Base-by-base conservation (phyloP, 129 eudicot species). In the Flaveria ramosissima region DNA sequence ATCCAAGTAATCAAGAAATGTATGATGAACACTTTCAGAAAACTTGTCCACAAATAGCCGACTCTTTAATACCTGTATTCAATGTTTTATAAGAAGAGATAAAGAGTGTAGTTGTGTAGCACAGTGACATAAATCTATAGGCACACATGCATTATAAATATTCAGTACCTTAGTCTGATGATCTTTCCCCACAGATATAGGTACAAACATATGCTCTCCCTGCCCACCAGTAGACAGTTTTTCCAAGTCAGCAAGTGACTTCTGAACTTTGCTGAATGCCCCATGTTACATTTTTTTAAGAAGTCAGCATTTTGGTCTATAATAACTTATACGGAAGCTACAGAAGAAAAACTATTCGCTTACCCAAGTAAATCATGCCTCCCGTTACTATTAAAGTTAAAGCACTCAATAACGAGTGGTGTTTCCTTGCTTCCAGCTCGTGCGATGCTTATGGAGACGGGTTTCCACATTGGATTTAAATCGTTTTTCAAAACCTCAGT, bases 401-500 rank as follows among this genome's bases (percentile, higher is more conserved):
- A 95, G 76, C 99, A 95, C 89, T 95, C 97, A 4, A 95, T 87
- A 75, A 82, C 51, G 57, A 95, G 82, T 21, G 96, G 97, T 56
- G 83, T 92, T 82, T 95, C 99, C 99, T 91, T 95, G 83, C 97
- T 89, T 63, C 99, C 97, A 70, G 88, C 94, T 86, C 89, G 97
- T 76, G 91, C 92, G 69, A 88, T 84, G 59, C 85, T 95, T 84
- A 95, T 41, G 62, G 72, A 87, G 51, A 91, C 21, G 1, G 91
- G 97, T 74, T 95, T 89, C 99, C 99, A 95, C 26, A 72, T 75
- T 16, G 99, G 99, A 52, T 82, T 80, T 64, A 89, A 88, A 74
- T 95, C 91, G 77, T 95, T 88, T 81, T 88, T 88, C 73, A 95
- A 21, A 53, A 88, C 97, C 81, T 95, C 99, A 64, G 99, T 95